A percentile compares a stretch with the other conserved stretches of the same genome.
Conservation (phyloP, 208 protist species). For the Vickermania spadyakhi region DNA sequence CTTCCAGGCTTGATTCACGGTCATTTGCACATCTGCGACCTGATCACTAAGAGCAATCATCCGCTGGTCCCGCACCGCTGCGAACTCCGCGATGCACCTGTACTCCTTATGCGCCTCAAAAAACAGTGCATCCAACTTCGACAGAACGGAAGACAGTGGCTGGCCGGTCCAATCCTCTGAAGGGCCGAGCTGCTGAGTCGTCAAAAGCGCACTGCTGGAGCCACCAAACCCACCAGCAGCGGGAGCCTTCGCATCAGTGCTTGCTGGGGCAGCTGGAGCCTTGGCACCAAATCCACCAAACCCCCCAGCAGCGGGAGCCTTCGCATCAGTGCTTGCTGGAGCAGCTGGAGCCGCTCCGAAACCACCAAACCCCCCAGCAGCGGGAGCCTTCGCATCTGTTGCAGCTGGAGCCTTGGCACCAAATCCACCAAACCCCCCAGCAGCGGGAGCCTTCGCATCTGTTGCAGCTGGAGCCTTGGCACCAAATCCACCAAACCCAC, state of each 20-base stretch:
- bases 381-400: slow-evolving; percentile 5
- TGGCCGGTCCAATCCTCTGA: slow-evolving; percentile 47
- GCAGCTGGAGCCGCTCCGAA: slow-evolving; percentile 13
- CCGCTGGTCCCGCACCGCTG: slow-evolving; percentile 49
- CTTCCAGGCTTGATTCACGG: slow-evolving; percentile 37
- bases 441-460: slow-evolving; percentile 4
- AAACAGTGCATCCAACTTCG: slow-evolving; percentile 38
- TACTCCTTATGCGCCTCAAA: slow-evolving; percentile 41
- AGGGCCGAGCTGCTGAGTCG: slow-evolving; percentile 7
- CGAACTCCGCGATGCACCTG: slow-evolving; percentile 35
- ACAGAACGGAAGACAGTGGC: slow-evolving; percentile 34
- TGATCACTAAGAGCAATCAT: slow-evolving; percentile 53
- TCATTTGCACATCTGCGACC: slow-evolving; percentile 28
- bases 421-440: slow-evolving; percentile 13
- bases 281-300: slow-evolving; percentile 13
- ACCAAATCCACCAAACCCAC: slow-evolving; percentile 2
- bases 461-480: slow-evolving; percentile 9
- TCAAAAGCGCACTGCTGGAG: background rate
- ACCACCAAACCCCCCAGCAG: slow-evolving; percentile 13
- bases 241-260: background rate
- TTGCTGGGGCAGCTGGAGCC: background rate
- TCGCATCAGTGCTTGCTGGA: slow-evolving; percentile 8
- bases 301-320: slow-evolving; percentile 7
- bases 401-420: slow-evolving; percentile 7
- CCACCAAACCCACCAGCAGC: background rate